Evolutionary conservation across 1,284 basidiomycete species (phyloP).

Genomic region (Farysia itapuensis): DNA sequence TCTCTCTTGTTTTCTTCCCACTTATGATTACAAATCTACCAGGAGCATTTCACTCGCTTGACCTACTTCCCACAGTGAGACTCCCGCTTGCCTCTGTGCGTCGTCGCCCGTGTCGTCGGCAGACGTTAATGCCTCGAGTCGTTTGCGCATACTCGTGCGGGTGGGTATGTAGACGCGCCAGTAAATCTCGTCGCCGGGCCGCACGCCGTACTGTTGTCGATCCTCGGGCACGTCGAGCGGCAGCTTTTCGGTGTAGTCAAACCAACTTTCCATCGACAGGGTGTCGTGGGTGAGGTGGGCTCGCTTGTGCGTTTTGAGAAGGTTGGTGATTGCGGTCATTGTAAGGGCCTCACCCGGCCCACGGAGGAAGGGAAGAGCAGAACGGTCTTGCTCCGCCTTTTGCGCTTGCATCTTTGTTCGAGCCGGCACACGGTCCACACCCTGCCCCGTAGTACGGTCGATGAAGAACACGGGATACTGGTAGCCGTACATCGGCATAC

Average conservation of each 20-base stretch:
- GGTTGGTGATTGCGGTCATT: neutral
- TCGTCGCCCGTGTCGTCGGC: neutral
- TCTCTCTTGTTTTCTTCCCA: no score
- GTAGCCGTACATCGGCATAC: conserved; percentile 34
- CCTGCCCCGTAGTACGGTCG: conserved; percentile 15
- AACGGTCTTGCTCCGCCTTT: neutral
- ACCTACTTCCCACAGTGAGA: conserved; percentile 34
- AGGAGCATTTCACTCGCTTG: conserved; percentile 12
- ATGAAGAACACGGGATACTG: conserved; percentile 30
- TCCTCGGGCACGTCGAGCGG: conserved; percentile 3
- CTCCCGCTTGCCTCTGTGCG: neutral
- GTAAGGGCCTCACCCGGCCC: conserved; percentile 22
- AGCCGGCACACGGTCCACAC: conserved; percentile 4
- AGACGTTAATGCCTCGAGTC: conserved; percentile 1
- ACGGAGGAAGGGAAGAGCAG: conserved; percentile 16
- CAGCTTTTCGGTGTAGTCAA: conserved; percentile 21
- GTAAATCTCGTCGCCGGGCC: conserved; percentile 20
- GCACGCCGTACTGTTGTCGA: conserved; percentile 9
- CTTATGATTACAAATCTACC: neutral
- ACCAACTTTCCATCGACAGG: conserved; percentile 7
- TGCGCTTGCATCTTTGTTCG: neutral
- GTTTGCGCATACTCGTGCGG: neutral
- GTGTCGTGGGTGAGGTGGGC: conserved; percentile 9
- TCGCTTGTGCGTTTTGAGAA: conserved; percentile 10
- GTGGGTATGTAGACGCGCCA: conserved; percentile 23